Evolutionary conservation across 139 green algal genomes (phyloP).

Genomic region (Coelastrella sp.): DNA sequence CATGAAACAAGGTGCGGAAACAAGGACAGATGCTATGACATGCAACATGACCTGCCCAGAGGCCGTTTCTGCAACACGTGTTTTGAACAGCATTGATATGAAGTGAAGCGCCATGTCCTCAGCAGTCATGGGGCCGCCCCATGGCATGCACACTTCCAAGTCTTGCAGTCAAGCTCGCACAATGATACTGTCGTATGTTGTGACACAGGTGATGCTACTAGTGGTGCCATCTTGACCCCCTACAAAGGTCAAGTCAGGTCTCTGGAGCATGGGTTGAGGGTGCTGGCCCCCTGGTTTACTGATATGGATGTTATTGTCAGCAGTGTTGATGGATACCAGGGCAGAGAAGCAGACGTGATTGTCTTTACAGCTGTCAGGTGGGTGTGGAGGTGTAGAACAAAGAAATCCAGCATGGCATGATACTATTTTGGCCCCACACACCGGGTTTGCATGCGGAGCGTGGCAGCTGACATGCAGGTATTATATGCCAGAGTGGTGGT

Average conservation of each 20-base stretch:
- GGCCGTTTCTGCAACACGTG: too few species aligned
- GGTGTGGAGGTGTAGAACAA: too few species aligned
- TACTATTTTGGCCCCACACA: too few species aligned
- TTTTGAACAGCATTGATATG: too few species aligned
- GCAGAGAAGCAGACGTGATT: slow-evolving; percentile 84
- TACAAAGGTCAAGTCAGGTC: slow-evolving; percentile 79
- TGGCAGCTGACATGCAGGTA: not conserved
- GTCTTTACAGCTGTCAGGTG: slow-evolving; percentile 72
- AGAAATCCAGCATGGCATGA: too few species aligned
- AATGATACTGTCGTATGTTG: too few species aligned
- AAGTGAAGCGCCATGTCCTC: too few species aligned
- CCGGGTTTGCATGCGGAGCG: not conserved
- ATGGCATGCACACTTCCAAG: too few species aligned
- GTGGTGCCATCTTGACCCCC: slow-evolving; percentile 83
- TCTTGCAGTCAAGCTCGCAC: too few species aligned
- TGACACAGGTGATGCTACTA: slow-evolving; percentile 54
- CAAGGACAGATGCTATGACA: too few species aligned
- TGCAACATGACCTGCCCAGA: too few species aligned
- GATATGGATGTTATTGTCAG: slow-evolving; percentile 49
- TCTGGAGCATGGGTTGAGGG: slow-evolving; percentile 48
- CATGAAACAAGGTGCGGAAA: slow-evolving; percentile 46
- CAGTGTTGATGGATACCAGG: slow-evolving; percentile 77
- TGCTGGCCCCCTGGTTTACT: slow-evolving; percentile 14
- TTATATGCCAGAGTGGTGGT: not conserved
- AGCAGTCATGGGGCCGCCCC: not conserved